phyloP scores from a whole-genome alignment of 257 asterid genomes.

The Nyctanthes arbortristis region DNA sequence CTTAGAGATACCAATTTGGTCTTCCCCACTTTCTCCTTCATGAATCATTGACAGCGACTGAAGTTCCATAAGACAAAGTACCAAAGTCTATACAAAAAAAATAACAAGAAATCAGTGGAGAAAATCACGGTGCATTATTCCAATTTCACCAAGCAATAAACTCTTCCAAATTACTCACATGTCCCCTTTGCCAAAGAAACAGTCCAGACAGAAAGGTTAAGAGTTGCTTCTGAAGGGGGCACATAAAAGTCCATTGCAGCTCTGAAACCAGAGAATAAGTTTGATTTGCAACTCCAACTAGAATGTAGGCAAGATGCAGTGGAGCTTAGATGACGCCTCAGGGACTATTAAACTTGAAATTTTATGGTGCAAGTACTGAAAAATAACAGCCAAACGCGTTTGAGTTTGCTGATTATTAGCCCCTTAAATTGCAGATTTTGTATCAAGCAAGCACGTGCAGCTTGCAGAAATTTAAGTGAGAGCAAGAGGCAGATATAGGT shows the following conservation, averaged over 20 bases:
- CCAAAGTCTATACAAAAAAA: not conserved
- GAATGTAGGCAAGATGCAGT: not conserved
- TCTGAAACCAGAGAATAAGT: not conserved
- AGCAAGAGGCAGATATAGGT: not conserved
- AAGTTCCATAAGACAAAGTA: not conserved
- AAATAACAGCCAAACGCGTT: not conserved
- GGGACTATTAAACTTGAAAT: not conserved
- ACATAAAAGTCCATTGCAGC: not conserved
- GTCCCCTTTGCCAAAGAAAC: not conserved
- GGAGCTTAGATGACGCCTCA: not conserved
- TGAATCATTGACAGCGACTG: not conserved
- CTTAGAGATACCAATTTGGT: not conserved
- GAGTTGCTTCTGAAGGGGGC: not conserved
- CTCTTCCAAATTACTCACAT: not conserved
- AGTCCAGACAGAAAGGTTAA: not conserved
- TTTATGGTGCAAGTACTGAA: not conserved
- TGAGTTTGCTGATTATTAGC: not conserved
- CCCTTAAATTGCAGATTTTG: not conserved
- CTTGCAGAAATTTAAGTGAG: conserved; percentile 14
- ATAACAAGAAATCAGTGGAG: not conserved
- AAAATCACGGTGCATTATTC: not conserved
- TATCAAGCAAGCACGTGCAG: not conserved
- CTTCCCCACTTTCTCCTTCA: not conserved
- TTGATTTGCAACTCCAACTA: not conserved
- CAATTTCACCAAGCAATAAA: not conserved